Conservation (phyloP, 768 basidiomycete species). For the Suillus ampliporus region DNA sequence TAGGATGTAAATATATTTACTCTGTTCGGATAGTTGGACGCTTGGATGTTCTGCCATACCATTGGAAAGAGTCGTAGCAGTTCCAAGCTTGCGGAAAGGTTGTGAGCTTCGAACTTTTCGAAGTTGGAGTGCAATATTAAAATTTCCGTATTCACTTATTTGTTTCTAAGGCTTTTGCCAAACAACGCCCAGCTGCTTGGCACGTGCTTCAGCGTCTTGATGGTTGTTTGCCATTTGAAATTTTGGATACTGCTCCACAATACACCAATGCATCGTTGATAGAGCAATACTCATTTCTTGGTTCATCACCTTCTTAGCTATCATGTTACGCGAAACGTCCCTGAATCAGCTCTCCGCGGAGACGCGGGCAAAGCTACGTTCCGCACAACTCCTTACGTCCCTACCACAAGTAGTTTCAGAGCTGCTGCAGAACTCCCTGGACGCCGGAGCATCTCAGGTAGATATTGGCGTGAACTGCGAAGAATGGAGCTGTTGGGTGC, state of each 20-base stretch:
- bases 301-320: conserved; percentile 4
- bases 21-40: not conserved
- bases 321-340: conserved; percentile 26
- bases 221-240: not conserved
- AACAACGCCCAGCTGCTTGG: conserved; percentile 21
- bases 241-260: not conserved
- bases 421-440: conserved; percentile 88
- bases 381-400: conserved; percentile 84
- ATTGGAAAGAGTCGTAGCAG: not conserved
- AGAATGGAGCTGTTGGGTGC: conserved; percentile 85
- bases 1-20: conserved; percentile 68
- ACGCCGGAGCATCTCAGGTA: conserved; percentile 73
- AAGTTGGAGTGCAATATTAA: not conserved
- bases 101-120: too few species aligned
- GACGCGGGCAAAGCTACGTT: conserved; percentile 78
- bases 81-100: not conserved
- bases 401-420: conserved; percentile 82
- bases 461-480: conserved; percentile 75
- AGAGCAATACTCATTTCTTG: not conserved
- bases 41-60: not conserved
- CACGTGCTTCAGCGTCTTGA: not conserved
- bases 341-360: conserved; percentile 54
- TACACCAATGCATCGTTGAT: conserved; percentile 2
- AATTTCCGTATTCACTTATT: conserved; percentile 33
- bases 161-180: conserved; percentile 25